Conservation (phyloP, 2,329 filamentous ascomycete genomes). For the Pseudogymnoascus sp. region DNA sequence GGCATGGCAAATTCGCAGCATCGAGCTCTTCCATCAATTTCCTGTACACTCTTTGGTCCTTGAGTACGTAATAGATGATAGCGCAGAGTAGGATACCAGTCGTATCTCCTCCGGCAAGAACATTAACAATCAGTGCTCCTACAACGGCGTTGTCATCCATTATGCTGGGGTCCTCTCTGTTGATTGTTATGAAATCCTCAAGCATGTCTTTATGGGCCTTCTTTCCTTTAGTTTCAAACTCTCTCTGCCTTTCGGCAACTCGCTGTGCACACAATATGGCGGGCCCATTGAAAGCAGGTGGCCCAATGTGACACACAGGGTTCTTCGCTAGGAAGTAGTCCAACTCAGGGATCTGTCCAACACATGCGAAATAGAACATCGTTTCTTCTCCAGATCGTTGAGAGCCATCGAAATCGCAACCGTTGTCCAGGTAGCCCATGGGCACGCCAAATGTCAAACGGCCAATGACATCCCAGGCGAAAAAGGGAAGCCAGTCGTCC, state of each 20-base stretch:
- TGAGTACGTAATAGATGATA: slow-evolving; percentile 32
- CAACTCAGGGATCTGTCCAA: slow-evolving; percentile 20
- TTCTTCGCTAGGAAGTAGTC: slow-evolving; percentile 19
- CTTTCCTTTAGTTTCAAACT: neutral
- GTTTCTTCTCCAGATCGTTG: slow-evolving; percentile 23
- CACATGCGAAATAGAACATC: slow-evolving; percentile 27
- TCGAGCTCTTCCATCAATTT: slow-evolving; percentile 32
- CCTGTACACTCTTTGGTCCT: slow-evolving; percentile 22
- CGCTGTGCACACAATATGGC: slow-evolving; percentile 13
- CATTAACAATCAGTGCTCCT: slow-evolving; percentile 9
- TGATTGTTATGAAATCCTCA: slow-evolving; percentile 20
- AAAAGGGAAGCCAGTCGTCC: slow-evolving; percentile 34
- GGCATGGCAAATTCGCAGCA: slow-evolving; percentile 21
- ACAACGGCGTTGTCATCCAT: slow-evolving; percentile 10
- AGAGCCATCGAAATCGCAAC: slow-evolving; percentile 28
- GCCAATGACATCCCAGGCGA: slow-evolving; percentile 33
- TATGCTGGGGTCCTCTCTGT: slow-evolving; percentile 9
- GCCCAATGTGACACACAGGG: slow-evolving; percentile 15
- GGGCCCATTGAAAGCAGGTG: slow-evolving; percentile 11
- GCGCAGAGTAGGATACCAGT: slow-evolving; percentile 27
- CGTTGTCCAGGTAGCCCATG: slow-evolving; percentile 32
- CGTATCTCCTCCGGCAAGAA: slow-evolving; percentile 28
- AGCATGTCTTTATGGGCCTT: slow-evolving; percentile 19
- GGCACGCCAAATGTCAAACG: slow-evolving; percentile 32
- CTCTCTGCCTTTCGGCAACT: slow-evolving; percentile 5